These are phyloP conservation scores for Euphrasia confusa DNA, from an alignment of 257 asterid species.

Conservation along the genomic window DNA sequence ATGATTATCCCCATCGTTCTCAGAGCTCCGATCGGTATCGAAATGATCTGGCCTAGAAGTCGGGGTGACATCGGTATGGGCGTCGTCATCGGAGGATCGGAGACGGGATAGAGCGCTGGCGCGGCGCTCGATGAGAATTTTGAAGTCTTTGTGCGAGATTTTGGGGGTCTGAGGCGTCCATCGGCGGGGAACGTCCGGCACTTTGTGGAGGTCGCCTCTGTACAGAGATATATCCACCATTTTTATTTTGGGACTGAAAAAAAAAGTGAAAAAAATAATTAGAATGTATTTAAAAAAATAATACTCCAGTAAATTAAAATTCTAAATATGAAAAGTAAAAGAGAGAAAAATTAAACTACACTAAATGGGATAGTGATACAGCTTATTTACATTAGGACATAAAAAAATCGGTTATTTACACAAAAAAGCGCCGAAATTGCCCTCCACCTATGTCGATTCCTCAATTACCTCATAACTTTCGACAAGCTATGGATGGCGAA, in stretches of 20 bases:
- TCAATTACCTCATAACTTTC: too few species aligned
- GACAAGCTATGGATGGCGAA: too few species aligned
- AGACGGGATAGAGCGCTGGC: conserved; percentile 58
- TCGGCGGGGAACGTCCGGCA: conserved; percentile 54
- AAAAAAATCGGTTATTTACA: too few species aligned
- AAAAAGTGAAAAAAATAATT: too few species aligned
- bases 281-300: too few species aligned
- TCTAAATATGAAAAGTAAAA: too few species aligned
- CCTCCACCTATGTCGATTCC: too few species aligned
- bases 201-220: conserved; percentile 85
- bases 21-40: neutral
- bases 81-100: conserved; percentile 22
- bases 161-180: conserved; percentile 62
- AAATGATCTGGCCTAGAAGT: neutral
- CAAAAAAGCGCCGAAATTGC: too few species aligned
- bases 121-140: conserved; percentile 63
- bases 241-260: neutral
- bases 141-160: conserved; percentile 57
- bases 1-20: conserved; percentile 7
- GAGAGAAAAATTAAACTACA: too few species aligned
- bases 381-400: too few species aligned
- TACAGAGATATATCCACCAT: conserved; percentile 85
- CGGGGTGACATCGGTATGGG: conserved; percentile 19
- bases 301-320: too few species aligned
- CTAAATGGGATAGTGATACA: too few species aligned